A percentile compares a stretch with the other conserved stretches of the same genome.
Conservation (phyloP, 2,329 filamentous ascomycete genomes). For the Fusarium goolgardi region DNA sequence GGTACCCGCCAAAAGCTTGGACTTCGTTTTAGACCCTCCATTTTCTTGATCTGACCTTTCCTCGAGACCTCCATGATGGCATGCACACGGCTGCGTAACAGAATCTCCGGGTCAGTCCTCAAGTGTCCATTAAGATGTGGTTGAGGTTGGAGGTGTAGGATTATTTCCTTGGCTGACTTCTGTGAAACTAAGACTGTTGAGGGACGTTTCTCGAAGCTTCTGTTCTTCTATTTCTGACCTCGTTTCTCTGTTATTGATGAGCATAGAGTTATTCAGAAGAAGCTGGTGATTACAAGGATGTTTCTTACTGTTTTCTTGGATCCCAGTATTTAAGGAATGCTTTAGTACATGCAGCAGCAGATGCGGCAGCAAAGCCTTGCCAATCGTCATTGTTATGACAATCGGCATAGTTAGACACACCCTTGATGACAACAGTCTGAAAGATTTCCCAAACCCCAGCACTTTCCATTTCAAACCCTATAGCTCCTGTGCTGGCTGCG, state of each 20-base stretch:
- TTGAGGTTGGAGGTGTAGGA: neutral
- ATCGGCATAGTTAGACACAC: neutral
- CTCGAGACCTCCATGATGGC: too few relatives aligned
- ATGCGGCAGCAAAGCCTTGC: neutral
- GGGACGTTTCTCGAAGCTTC: neutral
- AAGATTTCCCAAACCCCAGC: neutral
- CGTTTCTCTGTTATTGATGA: neutral
- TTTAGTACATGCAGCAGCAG: neutral
- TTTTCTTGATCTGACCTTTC: too few relatives aligned
- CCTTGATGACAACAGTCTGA: neutral
- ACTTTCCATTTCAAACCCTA: neutral
- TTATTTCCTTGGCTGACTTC: neutral
- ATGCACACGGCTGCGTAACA: too few relatives aligned
- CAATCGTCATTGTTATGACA: neutral
- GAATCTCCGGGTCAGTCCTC: neutral
- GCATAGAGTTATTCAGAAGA: neutral
- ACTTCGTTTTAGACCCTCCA: too few relatives aligned
- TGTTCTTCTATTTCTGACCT: neutral
- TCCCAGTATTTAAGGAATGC: neutral
- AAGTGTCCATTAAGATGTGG: neutral
- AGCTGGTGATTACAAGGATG: accelerated
- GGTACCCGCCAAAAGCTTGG: too few relatives aligned
- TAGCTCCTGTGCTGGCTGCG: neutral
- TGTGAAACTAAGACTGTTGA: neutral
- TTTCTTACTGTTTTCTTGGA: neutral